phyloP scores from a whole-genome alignment of 768 basidiomycete species.

The Boletus edulis region DNA sequence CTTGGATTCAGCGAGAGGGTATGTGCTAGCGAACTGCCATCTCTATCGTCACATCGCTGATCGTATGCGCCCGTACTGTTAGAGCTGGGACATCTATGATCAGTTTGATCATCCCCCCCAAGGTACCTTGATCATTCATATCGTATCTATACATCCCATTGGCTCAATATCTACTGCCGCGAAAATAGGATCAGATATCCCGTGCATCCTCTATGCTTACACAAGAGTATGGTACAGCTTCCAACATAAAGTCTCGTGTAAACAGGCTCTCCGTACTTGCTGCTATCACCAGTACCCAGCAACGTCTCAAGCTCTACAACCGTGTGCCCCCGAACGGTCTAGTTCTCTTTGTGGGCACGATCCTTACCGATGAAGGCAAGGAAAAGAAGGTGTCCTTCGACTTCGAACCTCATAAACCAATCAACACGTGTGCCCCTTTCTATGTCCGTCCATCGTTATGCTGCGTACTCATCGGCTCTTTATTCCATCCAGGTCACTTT shows the following conservation, averaged over 20 bases:
- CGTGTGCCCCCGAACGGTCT: constrained; percentile 96
- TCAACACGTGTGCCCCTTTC: constrained; percentile 78
- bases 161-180: constrained; percentile 1
- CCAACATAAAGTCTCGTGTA: constrained; percentile 99
- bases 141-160: constrained; percentile 1
- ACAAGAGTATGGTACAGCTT: constrained; percentile 98
- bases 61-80: constrained; percentile 15
- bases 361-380: constrained; percentile 97
- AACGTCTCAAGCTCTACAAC: constrained; percentile 94
- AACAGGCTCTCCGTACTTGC: constrained; percentile 97
- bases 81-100: constrained; percentile 99
- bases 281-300: constrained; percentile 97
- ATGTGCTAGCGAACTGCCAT: constrained; percentile 1
- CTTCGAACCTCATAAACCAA: constrained; percentile 98
- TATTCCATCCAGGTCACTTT: constrained; percentile 67
- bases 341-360: constrained; percentile 96
- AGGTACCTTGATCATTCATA: constrained; percentile 45
- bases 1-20: constrained; percentile 76
- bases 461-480: not conserved
- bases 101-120: constrained; percentile 94
- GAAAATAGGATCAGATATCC: constrained; percentile 82
- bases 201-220: constrained; percentile 94
- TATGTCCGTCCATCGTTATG: not conserved
- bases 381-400: constrained; percentile 99
- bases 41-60: constrained; percentile 14